Evolutionary conservation across 495 filamentous ascomycete species (phyloP), one percentile per base, ranked within the genome.

Genomic region (Tricharina praecox): DNA sequence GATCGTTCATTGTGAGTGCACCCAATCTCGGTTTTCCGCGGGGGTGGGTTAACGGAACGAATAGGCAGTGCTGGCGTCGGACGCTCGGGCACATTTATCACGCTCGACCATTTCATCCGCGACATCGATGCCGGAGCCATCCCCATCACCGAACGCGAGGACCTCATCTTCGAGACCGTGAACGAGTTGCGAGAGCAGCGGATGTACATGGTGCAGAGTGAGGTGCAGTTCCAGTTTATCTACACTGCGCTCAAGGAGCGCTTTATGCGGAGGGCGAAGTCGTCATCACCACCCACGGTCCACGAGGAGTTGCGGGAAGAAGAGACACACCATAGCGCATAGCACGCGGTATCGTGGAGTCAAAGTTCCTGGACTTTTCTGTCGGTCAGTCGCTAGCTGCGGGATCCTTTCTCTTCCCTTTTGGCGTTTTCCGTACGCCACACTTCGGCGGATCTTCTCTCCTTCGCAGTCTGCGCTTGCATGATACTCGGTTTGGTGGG

Each of bases 161-260:
- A 78, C 43, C 61, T 67, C 24, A 59, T 76, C 11, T 83, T 79
- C 52, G 71, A 81, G 13, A 76, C 78, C 4, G 92, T 99, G 37
- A 78, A 93, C 51, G 66, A 68, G 54, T 70, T 99, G 56, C 74
- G 92, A 23, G 73, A 88, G 63, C 92, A 99, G 66, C 70, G 92
- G 30, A 83, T 84, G 74, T 82, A 79, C 62, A 99, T 96, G 92
- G 92, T 99, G 3, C 90, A 96, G 64, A 79, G 80, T 23, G 81
- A 87, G 58, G 63, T 71, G 53, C 92, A 99, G 64, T 85, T 84
- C 58, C 62, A 72, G 15, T 96, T 99, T 59, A 73, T 99, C 35
- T 96, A 99, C 65, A 76, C 84, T 55, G 84, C 93, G 0, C 56
- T 95, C 47, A 71, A 74, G 37, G 82, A 87, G 62, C 67, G 77